phyloP scores from a whole-genome alignment of 1,139 yeast genomes.

The Geotrichum europaeum region DNA sequence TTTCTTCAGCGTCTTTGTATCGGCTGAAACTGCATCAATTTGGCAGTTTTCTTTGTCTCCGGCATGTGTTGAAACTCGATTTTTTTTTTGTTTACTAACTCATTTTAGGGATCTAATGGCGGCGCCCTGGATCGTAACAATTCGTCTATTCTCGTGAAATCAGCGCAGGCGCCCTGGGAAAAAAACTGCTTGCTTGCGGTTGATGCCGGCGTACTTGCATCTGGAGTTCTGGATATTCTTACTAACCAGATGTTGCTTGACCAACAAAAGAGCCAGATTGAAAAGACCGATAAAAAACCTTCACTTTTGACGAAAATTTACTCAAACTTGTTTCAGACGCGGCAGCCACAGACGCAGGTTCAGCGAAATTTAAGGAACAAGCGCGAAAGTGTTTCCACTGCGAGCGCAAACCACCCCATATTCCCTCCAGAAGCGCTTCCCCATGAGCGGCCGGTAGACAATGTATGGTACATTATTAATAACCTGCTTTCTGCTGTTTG shows the following conservation, averaged over 20 bases:
- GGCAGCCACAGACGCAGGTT: conserved; percentile 2
- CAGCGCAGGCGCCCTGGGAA: conserved; percentile 40
- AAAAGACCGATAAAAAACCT: neutral
- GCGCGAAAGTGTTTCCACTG: neutral
- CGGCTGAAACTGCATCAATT: neutral
- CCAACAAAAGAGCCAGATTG: neutral
- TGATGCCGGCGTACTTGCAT: conserved; percentile 76
- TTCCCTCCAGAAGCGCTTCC: conserved; percentile 22
- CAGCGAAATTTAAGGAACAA: conserved; percentile 5
- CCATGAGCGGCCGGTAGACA: conserved; percentile 25
- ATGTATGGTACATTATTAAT: conserved; percentile 36
- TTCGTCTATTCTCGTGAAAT: conserved; percentile 54
- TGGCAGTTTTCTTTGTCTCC: neutral
- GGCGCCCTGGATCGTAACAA: conserved; percentile 29
- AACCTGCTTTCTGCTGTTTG: conserved; percentile 41
- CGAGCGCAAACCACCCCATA: neutral
- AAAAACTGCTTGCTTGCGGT: conserved; percentile 45
- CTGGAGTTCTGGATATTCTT: conserved; percentile 52
- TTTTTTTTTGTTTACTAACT: neutral
- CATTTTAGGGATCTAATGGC: conserved; percentile 21
- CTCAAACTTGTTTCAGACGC: conserved; percentile 6
- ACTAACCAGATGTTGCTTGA: conserved; percentile 16
- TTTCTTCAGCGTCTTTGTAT: neutral
- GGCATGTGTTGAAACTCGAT: neutral
- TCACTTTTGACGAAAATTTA: conserved; percentile 1